Evolutionary conservation across 2,329 filamentous ascomycete genomes (phyloP).

Genomic region (Talaromyces sp.): DNA sequence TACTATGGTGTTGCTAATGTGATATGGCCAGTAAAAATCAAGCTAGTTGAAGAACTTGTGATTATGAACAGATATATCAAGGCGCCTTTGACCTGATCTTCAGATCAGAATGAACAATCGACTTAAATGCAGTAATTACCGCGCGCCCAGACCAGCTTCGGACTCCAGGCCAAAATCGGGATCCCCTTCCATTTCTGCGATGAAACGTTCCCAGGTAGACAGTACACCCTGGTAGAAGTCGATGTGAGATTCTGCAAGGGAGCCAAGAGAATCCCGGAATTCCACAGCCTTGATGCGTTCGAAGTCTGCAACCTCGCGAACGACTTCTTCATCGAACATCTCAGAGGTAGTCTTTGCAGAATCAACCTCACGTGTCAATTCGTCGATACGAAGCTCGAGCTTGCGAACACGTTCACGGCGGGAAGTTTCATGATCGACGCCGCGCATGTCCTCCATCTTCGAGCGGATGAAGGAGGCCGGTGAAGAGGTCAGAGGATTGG

Average conservation of each 20-base stretch:
- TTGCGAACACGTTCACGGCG: conserved; percentile 85
- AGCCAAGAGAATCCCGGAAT: conserved; percentile 84
- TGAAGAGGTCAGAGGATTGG: conserved; percentile 58
- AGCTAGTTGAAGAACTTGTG: not conserved
- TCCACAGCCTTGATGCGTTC: conserved; percentile 94
- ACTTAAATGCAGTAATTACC: conserved; percentile 5
- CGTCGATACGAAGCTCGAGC: conserved; percentile 88
- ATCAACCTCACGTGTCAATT: conserved; percentile 87
- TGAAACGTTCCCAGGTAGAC: conserved; percentile 84
- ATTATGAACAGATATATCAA: not conserved
- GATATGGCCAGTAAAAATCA: not conserved
- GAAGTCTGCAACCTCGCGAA: conserved; percentile 90
- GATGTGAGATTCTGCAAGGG: conserved; percentile 81
- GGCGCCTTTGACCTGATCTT: not conserved
- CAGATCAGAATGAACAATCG: not conserved
- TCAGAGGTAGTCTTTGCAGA: conserved; percentile 82
- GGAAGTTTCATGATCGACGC: conserved; percentile 92
- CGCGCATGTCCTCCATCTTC: conserved; percentile 95
- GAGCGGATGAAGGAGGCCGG: conserved; percentile 84
- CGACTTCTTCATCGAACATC: conserved; percentile 93
- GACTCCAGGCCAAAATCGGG: conserved; percentile 28
- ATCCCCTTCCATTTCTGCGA: conserved; percentile 82
- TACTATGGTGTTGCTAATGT: not conserved
- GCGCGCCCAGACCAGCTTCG: conserved; percentile 23
- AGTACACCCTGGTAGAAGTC: conserved; percentile 81